Evolutionary conservation across 1,284 basidiomycete genomes (phyloP).

Genomic region (Omphalotus olearius): DNA sequence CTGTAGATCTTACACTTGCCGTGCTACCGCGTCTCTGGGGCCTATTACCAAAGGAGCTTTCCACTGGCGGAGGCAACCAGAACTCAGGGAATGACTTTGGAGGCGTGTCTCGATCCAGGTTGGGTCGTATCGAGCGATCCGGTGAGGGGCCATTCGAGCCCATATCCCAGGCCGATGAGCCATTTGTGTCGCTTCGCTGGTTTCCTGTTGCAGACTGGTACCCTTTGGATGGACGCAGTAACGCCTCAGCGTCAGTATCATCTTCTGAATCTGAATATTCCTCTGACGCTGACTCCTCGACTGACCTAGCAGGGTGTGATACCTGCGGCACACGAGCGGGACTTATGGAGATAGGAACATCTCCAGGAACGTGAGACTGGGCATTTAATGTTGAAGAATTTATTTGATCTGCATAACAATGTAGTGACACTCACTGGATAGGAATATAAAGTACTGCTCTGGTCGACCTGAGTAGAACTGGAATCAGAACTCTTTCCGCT

Average conservation of each 20-base stretch:
- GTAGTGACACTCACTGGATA: neutral
- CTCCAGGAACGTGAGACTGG: neutral
- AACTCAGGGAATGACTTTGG: constrained; percentile 2
- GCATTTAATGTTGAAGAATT: neutral
- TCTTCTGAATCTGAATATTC: constrained; percentile 2
- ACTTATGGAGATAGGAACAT: too few species aligned
- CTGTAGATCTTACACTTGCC: constrained; percentile 23
- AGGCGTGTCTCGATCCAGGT: neutral
- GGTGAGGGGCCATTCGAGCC: neutral
- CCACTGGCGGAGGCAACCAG: constrained; percentile 9
- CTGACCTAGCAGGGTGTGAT: too few species aligned
- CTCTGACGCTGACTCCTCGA: neutral
- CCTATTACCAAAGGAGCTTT: constrained; percentile 1
- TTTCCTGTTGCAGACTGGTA: too few species aligned
- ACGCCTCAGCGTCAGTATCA: neutral
- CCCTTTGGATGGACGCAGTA: neutral
- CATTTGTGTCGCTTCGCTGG: too few species aligned
- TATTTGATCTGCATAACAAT: neutral
- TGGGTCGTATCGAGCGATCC: neutral
- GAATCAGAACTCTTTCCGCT: constrained; percentile 12
- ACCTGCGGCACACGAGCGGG: too few species aligned
- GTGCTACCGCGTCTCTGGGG: constrained; percentile 21
- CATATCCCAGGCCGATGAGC: too few species aligned
- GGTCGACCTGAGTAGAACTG: neutral
- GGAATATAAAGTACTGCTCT: neutral